Percentiles rank a stretch among this genome's conserved stretches.
Evolutionary conservation across 2,329 filamentous ascomycete species (phyloP).

Genomic region (Fusarium solani-melongenae): DNA sequence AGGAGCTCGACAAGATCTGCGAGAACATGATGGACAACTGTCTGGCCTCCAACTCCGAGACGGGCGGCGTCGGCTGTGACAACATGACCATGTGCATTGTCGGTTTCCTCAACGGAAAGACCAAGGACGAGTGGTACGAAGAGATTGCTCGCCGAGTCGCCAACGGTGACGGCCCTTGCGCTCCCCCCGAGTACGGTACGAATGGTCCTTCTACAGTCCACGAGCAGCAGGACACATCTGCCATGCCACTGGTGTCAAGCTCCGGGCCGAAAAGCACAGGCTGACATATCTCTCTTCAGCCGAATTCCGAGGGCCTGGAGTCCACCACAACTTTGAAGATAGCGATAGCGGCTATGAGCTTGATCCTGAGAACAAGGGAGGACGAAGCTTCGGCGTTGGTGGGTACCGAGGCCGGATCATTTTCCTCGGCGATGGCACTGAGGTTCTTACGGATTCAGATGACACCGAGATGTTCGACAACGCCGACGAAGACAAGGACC

Average conservation of each 20-base stretch:
- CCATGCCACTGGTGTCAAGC: constrained; percentile 29
- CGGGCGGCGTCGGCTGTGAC: constrained; percentile 96
- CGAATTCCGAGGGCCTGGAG: constrained; percentile 85
- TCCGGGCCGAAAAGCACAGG: constrained; percentile 7
- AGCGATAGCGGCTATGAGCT: constrained; percentile 82
- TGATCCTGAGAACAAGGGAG: constrained; percentile 71
- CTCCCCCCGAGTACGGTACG: constrained; percentile 99
- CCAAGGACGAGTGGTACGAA: constrained; percentile 98
- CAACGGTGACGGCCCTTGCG: constrained; percentile 96
- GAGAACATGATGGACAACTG: constrained; percentile 99
- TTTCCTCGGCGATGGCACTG: constrained; percentile 93
- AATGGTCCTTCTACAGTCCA: constrained; percentile 55
- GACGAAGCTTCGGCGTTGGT: constrained; percentile 71
- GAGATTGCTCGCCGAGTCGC: constrained; percentile 93
- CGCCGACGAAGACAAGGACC: constrained; percentile 84
- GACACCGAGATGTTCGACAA: constrained; percentile 96
- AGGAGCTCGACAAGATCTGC: constrained; percentile 93
- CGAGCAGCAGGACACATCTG: constrained; percentile 2
- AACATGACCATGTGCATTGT: constrained; percentile 99
- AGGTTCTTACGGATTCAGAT: constrained; percentile 88
- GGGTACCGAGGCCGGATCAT: constrained; percentile 89
- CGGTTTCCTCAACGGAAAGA: constrained; percentile 89
- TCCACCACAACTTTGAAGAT: constrained; percentile 85
- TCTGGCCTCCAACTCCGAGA: constrained; percentile 96
- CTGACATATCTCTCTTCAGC: constrained; percentile 59